Base-by-base conservation (phyloP, 2,329 filamentous ascomycete genomes). In the Cadophora malorum region DNA sequence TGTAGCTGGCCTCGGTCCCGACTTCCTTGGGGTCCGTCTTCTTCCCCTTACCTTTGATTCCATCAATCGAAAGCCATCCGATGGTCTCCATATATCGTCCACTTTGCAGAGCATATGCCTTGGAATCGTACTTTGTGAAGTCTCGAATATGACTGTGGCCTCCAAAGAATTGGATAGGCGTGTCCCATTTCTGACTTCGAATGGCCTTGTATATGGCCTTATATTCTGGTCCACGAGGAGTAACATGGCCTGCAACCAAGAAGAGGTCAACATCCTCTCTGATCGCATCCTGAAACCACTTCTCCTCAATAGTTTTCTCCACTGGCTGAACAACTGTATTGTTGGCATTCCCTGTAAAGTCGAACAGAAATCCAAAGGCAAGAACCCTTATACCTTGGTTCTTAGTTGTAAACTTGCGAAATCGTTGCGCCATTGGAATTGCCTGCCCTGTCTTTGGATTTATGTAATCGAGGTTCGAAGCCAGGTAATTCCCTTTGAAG, bases 21-120 rank as follows among this genome's bases (percentile, higher is more conserved):
- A 76, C 66, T 0, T 75, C 77, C 63, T 71, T 72, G 8, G 65
- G 71, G 68, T 71, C 70, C 31, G 69, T 72, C 60, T 77, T 75
- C 14, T 74, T 76, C 10, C 68, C 70, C 33, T 72, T 74, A n/a
- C 66, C 69, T n/a, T 70, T 71, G 5, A 78, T 74, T 10, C 93
- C 93, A 66, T 90, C 85, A 56, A 97, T 88, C 0, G 94, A 97
- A 86, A 96, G 89, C 86, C 96, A 98, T 1, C 95, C 95, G 61
- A 98, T 90, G 0, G 95, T 97, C 81, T 98, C 95, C 83, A 97
- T 91, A 79, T 97, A 98, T 0, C 95, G 87, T 4, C 95, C 95
- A 73, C 92, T 96, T 50, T 94, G 94, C 5, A 98, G 83, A 0
- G 90, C 94, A 70, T 91, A 90, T 0, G 94, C 88, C 64, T 88